phyloP scores from a whole-genome alignment of 2,329 filamentous ascomycete genomes.

The Penicillium polonicum region DNA sequence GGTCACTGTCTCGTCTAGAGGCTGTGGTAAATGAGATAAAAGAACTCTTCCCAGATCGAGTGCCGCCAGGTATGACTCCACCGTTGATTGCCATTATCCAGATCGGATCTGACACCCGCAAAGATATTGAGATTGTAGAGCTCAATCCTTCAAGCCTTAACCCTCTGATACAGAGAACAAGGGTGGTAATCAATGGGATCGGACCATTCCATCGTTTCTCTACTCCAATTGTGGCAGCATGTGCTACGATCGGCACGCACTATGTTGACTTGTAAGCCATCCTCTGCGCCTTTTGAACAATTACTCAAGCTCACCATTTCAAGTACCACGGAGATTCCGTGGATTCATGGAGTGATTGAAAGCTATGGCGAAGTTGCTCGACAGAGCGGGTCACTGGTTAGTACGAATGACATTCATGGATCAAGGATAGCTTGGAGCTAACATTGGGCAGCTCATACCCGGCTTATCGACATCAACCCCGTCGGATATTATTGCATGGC shows the following conservation, averaged over 20 bases:
- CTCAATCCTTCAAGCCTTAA: not conserved
- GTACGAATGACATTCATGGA: not conserved
- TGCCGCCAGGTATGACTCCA: not conserved
- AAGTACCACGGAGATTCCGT: not conserved
- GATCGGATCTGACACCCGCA: not conserved
- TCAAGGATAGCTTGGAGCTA: not conserved
- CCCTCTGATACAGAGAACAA: not conserved
- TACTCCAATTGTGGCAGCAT: not conserved
- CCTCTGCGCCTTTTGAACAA: not conserved
- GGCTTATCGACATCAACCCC: not conserved
- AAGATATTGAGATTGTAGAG: not conserved
- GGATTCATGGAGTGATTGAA: not conserved
- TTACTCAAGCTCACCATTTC: not conserved
- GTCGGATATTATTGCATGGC: not conserved
- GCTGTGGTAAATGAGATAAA: not conserved
- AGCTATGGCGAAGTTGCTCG: not conserved
- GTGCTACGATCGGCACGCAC: not conserved
- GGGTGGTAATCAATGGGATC: not conserved
- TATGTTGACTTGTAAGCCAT: not conserved
- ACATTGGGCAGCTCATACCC: not conserved
- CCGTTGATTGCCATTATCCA: not conserved
- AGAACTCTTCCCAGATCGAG: not conserved
- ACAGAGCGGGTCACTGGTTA: not conserved
- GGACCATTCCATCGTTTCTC: not conserved
- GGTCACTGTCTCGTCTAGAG: not conserved